Base-by-base conservation (phyloP, 495 filamentous ascomycete genomes). In the Penicillium cosmopolitanum region DNA sequence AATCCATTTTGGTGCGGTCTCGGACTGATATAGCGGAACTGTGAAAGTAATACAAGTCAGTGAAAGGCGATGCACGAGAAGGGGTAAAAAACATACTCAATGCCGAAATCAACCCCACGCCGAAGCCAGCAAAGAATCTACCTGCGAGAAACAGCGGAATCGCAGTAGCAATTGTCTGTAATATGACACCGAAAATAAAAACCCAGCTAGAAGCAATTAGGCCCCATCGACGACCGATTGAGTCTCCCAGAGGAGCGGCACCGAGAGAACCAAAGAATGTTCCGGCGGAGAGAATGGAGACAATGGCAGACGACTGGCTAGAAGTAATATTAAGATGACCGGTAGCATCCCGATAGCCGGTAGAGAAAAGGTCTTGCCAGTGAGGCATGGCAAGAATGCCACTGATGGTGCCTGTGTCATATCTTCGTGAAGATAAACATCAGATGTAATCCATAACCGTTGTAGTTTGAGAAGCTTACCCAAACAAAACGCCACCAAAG, bases 11-110 rank as follows among this genome's bases (percentile, higher is more conserved):
- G 91, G 77, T 0, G 88, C 84, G 16, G 86, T 89, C 68, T 93
- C 90, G 51, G 88, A 90, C 71, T 92, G 89, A 75, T 93, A 95
- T 9, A 89, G 77, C 16, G 87, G 91, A 52, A 94, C 87, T 86
- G 60, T 38, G 42, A 11, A 4, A 23, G 2, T 23, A 23, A 23
- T 23, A 23, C 23, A 1, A 23, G 23, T 23, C 23, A 23, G 23
- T 38, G 47, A 51, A 23, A 6, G 4, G 15, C 40, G n/a, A 43
- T 19, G 19, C n/a, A 9, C 19, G 23, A 23, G 3, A 23, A 23
- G 16, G 44, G 6, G 21, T 36, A 13, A 36, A 36, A 3, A 23
- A 62, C 62, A 57, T 57, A 70, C 67, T 57, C 75, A 53, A 65
- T 2, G 71, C 71, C 15, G 71, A 93, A 15, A 93, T 80, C 61